Evolutionary conservation across 208 protist genomes (phyloP).

Genomic region (Crithidia sp.): DNA sequence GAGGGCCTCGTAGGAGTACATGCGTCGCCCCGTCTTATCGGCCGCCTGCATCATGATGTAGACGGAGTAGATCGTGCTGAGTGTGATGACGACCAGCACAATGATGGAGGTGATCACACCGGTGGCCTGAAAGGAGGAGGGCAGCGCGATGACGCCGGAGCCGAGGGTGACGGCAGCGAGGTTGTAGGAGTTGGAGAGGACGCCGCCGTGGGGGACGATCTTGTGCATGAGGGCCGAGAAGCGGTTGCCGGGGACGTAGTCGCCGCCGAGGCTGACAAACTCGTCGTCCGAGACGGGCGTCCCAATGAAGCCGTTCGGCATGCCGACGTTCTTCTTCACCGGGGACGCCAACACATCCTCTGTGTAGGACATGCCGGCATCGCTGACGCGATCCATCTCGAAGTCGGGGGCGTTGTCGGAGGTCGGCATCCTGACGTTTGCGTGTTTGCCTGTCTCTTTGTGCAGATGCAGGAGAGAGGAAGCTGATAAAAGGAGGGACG

Average conservation of each 20-base stretch:
- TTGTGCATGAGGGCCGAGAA: conserved; percentile 44
- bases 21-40: conserved; percentile 57
- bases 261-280: conserved; percentile 27
- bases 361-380: not conserved
- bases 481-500: not conserved
- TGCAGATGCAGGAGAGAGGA: not conserved
- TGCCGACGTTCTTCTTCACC: not conserved
- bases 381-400: conserved; percentile 17
- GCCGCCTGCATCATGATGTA: conserved; percentile 76
- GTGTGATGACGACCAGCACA: conserved; percentile 61
- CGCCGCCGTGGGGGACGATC: conserved; percentile 75
- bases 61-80: conserved; percentile 81
- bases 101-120: conserved; percentile 61
- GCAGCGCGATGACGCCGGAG: conserved; percentile 77
- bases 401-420: not conserved
- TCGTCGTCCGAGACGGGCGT: conserved; percentile 10
- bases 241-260: conserved; percentile 43
- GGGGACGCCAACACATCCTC: conserved; percentile 13
- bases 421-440: not conserved
- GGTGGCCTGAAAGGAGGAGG: conserved; percentile 67
- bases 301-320: not conserved
- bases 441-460: not conserved
- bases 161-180: conserved; percentile 82
- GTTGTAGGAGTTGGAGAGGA: conserved; percentile 72
- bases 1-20: conserved; percentile 70